Evolutionary conservation across 2,329 filamentous ascomycete genomes (phyloP), one percentile per base, ranked within the genome.

Genomic region (Didymella lethalis): DNA sequence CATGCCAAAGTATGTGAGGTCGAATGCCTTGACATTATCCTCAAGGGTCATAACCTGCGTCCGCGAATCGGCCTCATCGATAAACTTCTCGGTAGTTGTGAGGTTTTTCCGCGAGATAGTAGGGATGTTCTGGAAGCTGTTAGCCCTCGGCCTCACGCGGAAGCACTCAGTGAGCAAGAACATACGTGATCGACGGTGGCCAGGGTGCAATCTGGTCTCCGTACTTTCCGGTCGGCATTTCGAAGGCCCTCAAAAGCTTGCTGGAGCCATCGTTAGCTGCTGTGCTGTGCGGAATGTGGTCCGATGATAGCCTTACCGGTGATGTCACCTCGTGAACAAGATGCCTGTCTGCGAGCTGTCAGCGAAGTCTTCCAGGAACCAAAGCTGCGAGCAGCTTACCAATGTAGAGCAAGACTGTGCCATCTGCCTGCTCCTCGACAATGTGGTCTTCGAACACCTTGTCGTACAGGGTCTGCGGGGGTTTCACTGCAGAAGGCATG

Each of bases 311-410:
- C 79, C 89, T 76, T 85, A 93, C 90, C 64, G 95, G 95, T 71
- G 94, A 97, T 71, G 95, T 99, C 77, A 99, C 95, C 84, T 99
- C 95, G 78, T 99, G 95, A 63, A 98, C 93, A 63, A 99, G 85
- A 84, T 99, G 95, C 78, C 95, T 87, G 81, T 96, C 92, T 93
- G 71, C 57, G 58, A 45, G 50, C 48, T 56, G 65, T 78, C 63
- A 78, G 68, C 54, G 4, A 20, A 48, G 25, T 29, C 44, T 50
- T 48, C 26, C 31, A 18, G 23, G 28, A 56, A 28, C 18, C 52
- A 28, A 8, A 8, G 20, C 7, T 36, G 25, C 41, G n/a, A 48
- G 16, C 44, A 26, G 77, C 87, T 68, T 83, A 93, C 92, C 92
- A 75, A 98, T 98, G 78, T 98, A 98, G 59, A 98, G 85, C 65